These are phyloP conservation scores for Lactarius hatsudake DNA, from an alignment of 768 basidiomycete species.

Conservation along the genomic window DNA sequence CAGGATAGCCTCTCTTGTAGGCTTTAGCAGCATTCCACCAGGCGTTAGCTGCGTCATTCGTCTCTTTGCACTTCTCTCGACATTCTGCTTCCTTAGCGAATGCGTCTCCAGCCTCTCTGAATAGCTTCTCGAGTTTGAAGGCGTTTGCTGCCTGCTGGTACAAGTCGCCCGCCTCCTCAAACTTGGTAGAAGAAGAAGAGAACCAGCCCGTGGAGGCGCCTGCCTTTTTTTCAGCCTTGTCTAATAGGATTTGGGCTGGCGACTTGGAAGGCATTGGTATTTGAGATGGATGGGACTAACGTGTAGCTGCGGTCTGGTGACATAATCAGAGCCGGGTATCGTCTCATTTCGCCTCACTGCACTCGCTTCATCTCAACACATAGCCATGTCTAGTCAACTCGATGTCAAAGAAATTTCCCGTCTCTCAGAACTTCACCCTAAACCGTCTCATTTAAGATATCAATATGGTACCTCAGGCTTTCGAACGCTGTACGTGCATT, in stretches of 20 bases:
- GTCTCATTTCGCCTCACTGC: neutral
- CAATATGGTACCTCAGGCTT: conserved; percentile 96
- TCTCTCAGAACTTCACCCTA: conserved; percentile 62
- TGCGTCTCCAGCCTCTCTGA: conserved; percentile 88
- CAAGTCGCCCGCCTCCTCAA: conserved; percentile 93
- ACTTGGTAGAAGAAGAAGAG: conserved; percentile 77
- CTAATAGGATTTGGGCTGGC: conserved; percentile 67
- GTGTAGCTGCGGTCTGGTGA: neutral
- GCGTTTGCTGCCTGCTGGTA: conserved; percentile 93
- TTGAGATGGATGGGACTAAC: conserved; percentile 6
- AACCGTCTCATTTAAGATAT: conserved; percentile 65
- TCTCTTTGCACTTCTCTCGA: conserved; percentile 81
- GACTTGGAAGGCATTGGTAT: conserved; percentile 70
- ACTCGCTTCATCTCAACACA: neutral
- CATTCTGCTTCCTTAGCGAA: conserved; percentile 95
- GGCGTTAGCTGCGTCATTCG: conserved; percentile 94
- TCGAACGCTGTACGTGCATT: conserved; percentile 70
- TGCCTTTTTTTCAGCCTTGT: conserved; percentile 92
- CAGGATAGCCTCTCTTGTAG: conserved; percentile 85
- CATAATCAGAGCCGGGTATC: conserved; percentile 12
- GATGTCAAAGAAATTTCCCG: conserved; percentile 43
- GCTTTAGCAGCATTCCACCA: conserved; percentile 99
- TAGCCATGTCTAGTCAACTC: conserved; percentile 30
- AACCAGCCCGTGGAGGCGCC: conserved; percentile 86
- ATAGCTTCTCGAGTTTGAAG: conserved; percentile 89